Conservation (phyloP, 768 basidiomycete genomes). For the Suillus hirtellus region DNA sequence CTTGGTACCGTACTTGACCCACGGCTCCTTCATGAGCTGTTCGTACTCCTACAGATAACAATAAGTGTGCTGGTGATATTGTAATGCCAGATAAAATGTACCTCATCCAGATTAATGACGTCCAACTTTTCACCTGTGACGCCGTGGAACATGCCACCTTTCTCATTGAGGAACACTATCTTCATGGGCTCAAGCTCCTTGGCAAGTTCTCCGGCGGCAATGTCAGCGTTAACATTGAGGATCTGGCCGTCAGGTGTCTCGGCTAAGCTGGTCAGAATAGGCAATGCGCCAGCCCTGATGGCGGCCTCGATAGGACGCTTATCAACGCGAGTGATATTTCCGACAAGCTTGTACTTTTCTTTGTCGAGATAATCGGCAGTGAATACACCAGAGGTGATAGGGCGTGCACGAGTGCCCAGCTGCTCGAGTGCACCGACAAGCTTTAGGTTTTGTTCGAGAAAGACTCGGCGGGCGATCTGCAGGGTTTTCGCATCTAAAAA, state of each 20-base stretch:
- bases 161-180: conserved; percentile 98
- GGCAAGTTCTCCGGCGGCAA: conserved; percentile 95
- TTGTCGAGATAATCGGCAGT: conserved; percentile 95
- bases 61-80: conserved; percentile 1
- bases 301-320: conserved; percentile 96
- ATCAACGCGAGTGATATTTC: conserved; percentile 92
- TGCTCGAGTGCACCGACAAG: conserved; percentile 91
- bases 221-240: conserved; percentile 97
- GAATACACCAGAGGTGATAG: conserved; percentile 97
- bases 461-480: conserved; percentile 91
- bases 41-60: conserved; percentile 76
- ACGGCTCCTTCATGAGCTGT: conserved; percentile 93
- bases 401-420: conserved; percentile 94
- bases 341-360: conserved; percentile 93
- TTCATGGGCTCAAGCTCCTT: conserved; percentile 98
- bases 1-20: conserved; percentile 99
- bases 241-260: conserved; percentile 98
- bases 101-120: conserved; percentile 97
- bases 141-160: conserved; percentile 97
- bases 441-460: conserved; percentile 96
- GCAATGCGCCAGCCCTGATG: conserved; percentile 93
- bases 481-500: conserved; percentile 86
- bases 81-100: conserved; percentile 27
- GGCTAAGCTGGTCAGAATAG: conserved; percentile 92
- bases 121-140: conserved; percentile 95